Conservation (phyloP, 2,329 filamentous ascomycete species). For the Aspergillus sp. region DNA sequence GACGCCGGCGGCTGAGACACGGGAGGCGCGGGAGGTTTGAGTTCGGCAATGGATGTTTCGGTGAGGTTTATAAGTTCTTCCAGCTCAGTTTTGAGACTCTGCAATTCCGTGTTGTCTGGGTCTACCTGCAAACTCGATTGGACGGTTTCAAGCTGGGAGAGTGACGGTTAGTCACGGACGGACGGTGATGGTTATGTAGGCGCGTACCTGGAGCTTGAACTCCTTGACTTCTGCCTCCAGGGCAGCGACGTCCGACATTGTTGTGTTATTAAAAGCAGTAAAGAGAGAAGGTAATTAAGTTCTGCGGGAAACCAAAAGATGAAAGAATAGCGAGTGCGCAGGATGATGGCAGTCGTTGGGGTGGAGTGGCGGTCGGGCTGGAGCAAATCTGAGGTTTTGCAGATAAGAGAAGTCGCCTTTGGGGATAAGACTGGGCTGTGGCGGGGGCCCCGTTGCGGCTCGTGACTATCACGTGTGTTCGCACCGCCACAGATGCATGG, state of each 20-base stretch:
- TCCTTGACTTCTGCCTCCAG: constrained; percentile 58
- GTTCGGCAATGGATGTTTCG: constrained; percentile 77
- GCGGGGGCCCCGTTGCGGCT: constrained; percentile 6
- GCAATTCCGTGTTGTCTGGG: constrained; percentile 75
- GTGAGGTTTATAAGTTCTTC: constrained; percentile 77
- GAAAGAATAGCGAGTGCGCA: background rate
- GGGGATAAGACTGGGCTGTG: constrained; percentile 6
- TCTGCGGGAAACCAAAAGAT: background rate
- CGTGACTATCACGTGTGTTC: background rate
- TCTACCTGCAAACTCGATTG: constrained; percentile 74
- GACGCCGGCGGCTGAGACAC: constrained; percentile 51
- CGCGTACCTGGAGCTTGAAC: constrained; percentile 49
- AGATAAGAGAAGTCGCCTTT: constrained; percentile 7
- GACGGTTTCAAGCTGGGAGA: constrained; percentile 72
- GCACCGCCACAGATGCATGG: constrained; percentile 1
- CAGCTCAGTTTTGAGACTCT: constrained; percentile 76
- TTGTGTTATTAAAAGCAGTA: constrained; percentile 9
- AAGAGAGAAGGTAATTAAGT: background rate
- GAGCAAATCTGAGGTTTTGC: constrained; percentile 6
- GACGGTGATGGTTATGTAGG: background rate
- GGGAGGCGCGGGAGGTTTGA: constrained; percentile 63
- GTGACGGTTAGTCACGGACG: constrained; percentile 14
- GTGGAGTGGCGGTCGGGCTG: background rate
- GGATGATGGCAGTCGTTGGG: background rate
- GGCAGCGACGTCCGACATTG: constrained; percentile 46